phyloP scores from a whole-genome alignment of 352 stramenopile genomes.

The Pythium brachiatum region DNA sequence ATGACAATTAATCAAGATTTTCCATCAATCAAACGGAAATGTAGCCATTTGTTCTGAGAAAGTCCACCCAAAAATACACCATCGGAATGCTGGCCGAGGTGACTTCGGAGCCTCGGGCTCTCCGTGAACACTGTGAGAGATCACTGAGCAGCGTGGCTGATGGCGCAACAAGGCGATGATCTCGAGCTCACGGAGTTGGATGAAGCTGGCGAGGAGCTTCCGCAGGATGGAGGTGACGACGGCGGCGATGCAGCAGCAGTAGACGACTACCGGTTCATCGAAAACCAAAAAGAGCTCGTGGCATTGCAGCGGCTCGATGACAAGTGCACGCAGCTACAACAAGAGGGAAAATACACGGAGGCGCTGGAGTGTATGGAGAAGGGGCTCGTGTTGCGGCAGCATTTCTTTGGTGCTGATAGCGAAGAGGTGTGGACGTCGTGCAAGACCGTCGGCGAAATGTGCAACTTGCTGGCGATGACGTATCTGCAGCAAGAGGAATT shows the following conservation, averaged over 20 bases:
- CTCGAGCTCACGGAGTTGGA: slow-evolving; percentile 37
- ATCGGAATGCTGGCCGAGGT: not conserved
- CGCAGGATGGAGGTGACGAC: slow-evolving; percentile 11
- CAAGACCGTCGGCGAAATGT: slow-evolving; percentile 94
- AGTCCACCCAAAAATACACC: not conserved
- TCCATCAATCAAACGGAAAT: not conserved
- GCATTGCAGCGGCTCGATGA: slow-evolving; percentile 89
- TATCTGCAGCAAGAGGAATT: slow-evolving; percentile 95
- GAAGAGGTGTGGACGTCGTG: slow-evolving; percentile 89
- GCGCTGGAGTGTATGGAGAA: slow-evolving; percentile 94
- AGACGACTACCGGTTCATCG: slow-evolving; percentile 49
- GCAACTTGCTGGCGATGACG: slow-evolving; percentile 95
- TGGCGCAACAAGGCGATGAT: slow-evolving; percentile 16
- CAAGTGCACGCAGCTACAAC: slow-evolving; percentile 87
- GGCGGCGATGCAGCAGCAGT: not conserved
- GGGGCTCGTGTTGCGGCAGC: slow-evolving; percentile 89
- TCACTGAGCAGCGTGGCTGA: not conserved
- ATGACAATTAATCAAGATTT: not conserved
- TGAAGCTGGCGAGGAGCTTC: not conserved
- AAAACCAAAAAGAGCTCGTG: slow-evolving; percentile 85
- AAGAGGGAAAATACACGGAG: slow-evolving; percentile 91
- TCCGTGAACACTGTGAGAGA: not conserved
- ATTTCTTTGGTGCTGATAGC: slow-evolving; percentile 91
- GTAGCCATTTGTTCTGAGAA: not conserved
- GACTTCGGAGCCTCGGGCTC: no score